A percentile compares a stretch with the other conserved stretches of the same genome.
Evolutionary conservation across 179 eudicot genomes (phyloP).

Genomic region (Beta lomatogona): DNA sequence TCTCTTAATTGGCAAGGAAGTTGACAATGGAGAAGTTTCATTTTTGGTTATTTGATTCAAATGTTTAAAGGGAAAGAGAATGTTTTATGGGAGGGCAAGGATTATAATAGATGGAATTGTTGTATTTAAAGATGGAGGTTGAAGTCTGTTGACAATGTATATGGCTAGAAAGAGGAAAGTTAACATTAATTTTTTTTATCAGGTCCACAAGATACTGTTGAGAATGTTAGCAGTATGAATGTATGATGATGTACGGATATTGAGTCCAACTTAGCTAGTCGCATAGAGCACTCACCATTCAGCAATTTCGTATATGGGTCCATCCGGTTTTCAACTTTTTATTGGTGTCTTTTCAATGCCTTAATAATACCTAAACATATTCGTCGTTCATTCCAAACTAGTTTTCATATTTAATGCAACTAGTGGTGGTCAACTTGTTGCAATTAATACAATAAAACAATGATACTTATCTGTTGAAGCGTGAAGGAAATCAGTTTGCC

Average conservation of each 20-base stretch:
- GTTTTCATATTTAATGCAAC: too few species aligned
- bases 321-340: slow-evolving; percentile 12
- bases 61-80: slow-evolving; percentile 16
- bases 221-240: slow-evolving; percentile 25
- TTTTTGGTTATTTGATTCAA: slow-evolving; percentile 7
- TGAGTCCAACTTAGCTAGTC: slow-evolving; percentile 32
- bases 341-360: slow-evolving; percentile 5
- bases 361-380: background rate
- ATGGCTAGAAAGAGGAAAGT: slow-evolving; percentile 19
- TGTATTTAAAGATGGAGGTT: slow-evolving; percentile 32
- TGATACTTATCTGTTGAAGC: too few species aligned
- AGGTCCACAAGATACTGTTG: slow-evolving; percentile 32
- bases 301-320: slow-evolving; percentile 17
- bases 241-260: slow-evolving; percentile 21
- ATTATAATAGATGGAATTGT: background rate
- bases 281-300: slow-evolving; percentile 22
- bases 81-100: slow-evolving; percentile 26
- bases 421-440: too few species aligned
- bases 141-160: background rate
- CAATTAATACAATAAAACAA: too few species aligned
- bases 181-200: background rate
- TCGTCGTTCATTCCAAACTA: too few species aligned
- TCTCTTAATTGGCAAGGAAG: slow-evolving; percentile 27
- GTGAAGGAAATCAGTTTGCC: too few species aligned
- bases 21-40: slow-evolving; percentile 37